phyloP scores from a whole-genome alignment of 192 early-diverging fungal species.

The Paraglomus brasilianum region DNA sequence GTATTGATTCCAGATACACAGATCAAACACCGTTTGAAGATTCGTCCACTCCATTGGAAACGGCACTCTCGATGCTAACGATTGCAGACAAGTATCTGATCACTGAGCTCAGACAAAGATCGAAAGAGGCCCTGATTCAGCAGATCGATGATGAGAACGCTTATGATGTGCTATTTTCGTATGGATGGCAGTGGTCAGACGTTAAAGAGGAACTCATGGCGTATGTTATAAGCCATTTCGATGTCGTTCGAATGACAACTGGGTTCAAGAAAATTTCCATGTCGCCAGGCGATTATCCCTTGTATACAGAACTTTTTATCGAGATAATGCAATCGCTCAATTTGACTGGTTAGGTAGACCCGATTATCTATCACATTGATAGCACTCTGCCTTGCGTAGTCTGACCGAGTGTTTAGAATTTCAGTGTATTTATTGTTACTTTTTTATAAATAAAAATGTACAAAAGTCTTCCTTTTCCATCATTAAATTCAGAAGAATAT shows the following conservation, averaged over 20 bases:
- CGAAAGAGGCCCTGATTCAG: constrained; percentile 17
- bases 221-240: constrained; percentile 5
- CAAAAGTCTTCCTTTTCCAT: too few relatives aligned
- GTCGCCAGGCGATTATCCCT: background rate
- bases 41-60: too few relatives aligned
- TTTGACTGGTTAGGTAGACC: too few relatives aligned
- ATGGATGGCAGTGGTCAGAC: constrained; percentile 15
- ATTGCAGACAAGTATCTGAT: constrained; percentile 28
- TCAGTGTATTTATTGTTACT: too few relatives aligned
- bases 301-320: background rate
- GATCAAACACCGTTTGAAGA: too few relatives aligned
- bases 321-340: background rate
- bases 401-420: too few relatives aligned
- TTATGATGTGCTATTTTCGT: constrained; percentile 13
- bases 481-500: too few relatives aligned
- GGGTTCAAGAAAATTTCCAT: constrained; percentile 13
- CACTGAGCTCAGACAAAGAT: constrained; percentile 7
- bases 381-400: too few relatives aligned
- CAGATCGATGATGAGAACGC: constrained; percentile 21
- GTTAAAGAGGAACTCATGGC: constrained; percentile 11
- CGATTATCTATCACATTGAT: too few relatives aligned
- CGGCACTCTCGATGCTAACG: background rate
- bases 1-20: too few relatives aligned
- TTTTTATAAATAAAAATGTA: too few relatives aligned
- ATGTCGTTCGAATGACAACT: background rate